Evolutionary conservation across 2,329 filamentous ascomycete species (phyloP).

Genomic region (Penicillium sp.): DNA sequence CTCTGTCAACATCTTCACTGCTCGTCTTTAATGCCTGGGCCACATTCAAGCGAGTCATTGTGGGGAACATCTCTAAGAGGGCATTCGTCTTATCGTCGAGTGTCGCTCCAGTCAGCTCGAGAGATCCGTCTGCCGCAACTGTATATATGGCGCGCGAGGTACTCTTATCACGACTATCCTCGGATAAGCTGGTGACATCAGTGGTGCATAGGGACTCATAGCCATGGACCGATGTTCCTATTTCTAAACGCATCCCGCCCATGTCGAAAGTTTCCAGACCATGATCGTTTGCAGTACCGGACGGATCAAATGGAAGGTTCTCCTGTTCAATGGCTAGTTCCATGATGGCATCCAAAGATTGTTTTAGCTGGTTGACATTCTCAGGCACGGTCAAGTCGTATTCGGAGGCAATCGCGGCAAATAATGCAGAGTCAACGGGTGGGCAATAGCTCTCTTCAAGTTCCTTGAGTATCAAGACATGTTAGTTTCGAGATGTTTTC

Average conservation of each 20-base stretch:
- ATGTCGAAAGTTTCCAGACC: conserved; percentile 22
- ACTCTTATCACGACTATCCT: conserved; percentile 26
- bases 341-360: conserved; percentile 66
- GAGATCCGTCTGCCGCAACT: conserved; percentile 28
- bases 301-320: conserved; percentile 68
- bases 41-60: conserved; percentile 65
- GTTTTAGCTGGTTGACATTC: conserved; percentile 56
- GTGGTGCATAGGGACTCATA: conserved; percentile 50
- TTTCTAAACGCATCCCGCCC: conserved; percentile 27
- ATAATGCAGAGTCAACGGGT: conserved; percentile 72
- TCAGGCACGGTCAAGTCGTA: conserved; percentile 60
- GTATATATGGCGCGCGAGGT: conserved; percentile 26
- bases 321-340: conserved; percentile 70
- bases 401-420: conserved; percentile 74
- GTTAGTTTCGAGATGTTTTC: not conserved
- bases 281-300: conserved; percentile 60
- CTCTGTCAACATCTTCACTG: conserved; percentile 64
- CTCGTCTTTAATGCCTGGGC: conserved; percentile 66
- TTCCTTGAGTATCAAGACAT: conserved; percentile 25
- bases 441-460: conserved; percentile 69
- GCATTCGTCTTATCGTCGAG: conserved; percentile 62
- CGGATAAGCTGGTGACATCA: conserved; percentile 33
- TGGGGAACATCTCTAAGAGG: conserved; percentile 70
- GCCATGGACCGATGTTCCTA: conserved; percentile 43
- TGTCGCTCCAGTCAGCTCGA: conserved; percentile 29